Conservation (phyloP, 495 filamentous ascomycete genomes). For the Aspergillus affinis region DNA sequence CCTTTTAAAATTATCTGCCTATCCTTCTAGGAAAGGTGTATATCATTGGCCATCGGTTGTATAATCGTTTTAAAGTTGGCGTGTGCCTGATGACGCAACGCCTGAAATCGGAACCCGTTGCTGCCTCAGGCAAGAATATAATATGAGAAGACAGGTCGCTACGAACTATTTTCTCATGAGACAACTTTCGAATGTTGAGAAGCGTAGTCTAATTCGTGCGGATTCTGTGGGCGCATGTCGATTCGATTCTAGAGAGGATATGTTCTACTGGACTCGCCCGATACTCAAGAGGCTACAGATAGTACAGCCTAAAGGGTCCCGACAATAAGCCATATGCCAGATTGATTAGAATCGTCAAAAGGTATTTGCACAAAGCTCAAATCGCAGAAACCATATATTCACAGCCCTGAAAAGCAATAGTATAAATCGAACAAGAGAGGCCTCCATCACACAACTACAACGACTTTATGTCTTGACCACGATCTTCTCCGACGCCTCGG, state of each 20-base stretch:
- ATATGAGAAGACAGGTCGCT: neutral
- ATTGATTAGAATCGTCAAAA: neutral
- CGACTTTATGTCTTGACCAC: slow-evolving; percentile 35
- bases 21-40: neutral
- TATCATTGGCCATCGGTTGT: neutral
- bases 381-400: slow-evolving; percentile 1
- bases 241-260: no score
- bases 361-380: slow-evolving; percentile 2
- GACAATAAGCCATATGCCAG: neutral
- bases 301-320: no score
- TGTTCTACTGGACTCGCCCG: no score
- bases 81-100: neutral
- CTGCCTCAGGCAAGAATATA: neutral
- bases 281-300: no score
- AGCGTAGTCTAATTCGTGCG: no score
- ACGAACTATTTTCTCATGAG: no score
- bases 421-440: slow-evolving; percentile 11
- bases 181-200: no score
- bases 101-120: neutral
- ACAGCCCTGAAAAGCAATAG: slow-evolving; percentile 17
- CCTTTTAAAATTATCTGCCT: neutral
- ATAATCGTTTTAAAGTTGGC: neutral
- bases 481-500: slow-evolving; percentile 61
- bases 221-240: no score
- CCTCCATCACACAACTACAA: slow-evolving; percentile 17